Evolutionary conservation across 805 yeast genomes (phyloP), one percentile per base, ranked within the genome.

Genomic region (Yarrowia sp.): DNA sequence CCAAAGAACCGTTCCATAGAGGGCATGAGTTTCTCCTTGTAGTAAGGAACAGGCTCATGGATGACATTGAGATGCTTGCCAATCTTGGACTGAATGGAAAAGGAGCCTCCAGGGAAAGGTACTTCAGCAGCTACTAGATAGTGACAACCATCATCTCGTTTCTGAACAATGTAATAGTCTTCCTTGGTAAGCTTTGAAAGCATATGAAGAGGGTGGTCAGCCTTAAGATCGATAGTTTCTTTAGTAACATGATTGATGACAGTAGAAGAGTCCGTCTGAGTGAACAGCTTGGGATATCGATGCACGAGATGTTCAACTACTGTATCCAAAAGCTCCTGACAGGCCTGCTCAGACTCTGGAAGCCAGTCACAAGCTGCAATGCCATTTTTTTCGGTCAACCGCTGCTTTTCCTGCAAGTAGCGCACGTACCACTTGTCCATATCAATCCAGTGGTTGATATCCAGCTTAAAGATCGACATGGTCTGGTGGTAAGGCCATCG

Each of bases 401-500:
- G 76, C 70, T 81, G 74, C 74, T 86, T 86, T 71, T 87, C 90
- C 67, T 82, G 78, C 65, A 86, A 81, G 70, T 87, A 87, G 67
- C 84, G 86, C 73, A 84, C 79, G 71, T 86, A 87, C 74, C 85
- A 87, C 73, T 86, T 87, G 73, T 87, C 92, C 91, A 87, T 87
- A 70, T 87, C 91, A 68, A 87, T 75, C 92, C 92, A 87, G 75
- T 87, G 88, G 73, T 87, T 86, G 38, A 85, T 78, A 71, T 87
- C 89, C n/a, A 87, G 78, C 71, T 84, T 85, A 77, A 81, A 87
- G 56, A 87, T 86, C 16, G 88, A 82, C 92, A 87, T 87, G 1
- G 91, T 87, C 74, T 87, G 92, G 73, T 87, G 90, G 71, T 87
- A 87, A 30, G 92, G 92, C 86, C 89, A 85, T 70, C 92, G 78